A percentile compares a stretch with the other conserved stretches of the same genome.
Conservation (phyloP, 345 rosid genomes). For the Rhodamnia argentea region DNA sequence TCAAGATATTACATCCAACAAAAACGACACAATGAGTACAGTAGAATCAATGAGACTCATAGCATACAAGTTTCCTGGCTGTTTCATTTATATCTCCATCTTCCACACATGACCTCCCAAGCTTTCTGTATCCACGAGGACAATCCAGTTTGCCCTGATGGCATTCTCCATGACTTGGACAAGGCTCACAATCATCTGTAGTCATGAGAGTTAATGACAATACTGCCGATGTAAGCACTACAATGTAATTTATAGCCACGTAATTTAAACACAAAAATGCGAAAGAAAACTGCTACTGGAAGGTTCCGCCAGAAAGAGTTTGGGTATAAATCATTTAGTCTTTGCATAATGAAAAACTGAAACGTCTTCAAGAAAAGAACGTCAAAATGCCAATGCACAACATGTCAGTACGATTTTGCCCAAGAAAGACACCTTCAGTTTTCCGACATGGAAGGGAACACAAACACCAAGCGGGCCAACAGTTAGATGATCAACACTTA, state of each 20-base stretch:
- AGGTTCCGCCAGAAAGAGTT: not conserved
- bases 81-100: constrained; percentile 67
- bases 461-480: not conserved
- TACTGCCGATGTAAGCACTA: not conserved
- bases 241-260: not conserved
- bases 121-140: constrained; percentile 45
- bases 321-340: not conserved
- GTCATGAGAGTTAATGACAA: not conserved
- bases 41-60: constrained; percentile 14
- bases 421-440: not conserved
- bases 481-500: not conserved
- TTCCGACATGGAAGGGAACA: not conserved
- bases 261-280: not conserved
- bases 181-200: constrained; percentile 71
- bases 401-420: not conserved
- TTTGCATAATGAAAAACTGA: not conserved
- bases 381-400: not conserved
- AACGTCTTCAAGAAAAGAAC: not conserved
- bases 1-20: not conserved
- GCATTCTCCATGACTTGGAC: constrained; percentile 66
- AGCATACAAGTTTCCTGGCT: constrained; percentile 67
- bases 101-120: constrained; percentile 59
- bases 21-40: not conserved
- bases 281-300: not conserved
- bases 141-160: constrained; percentile 60